Evolutionary conservation across 495 filamentous ascomycete genomes (phyloP).

Genomic region (Saxophila tyrrhenica): DNA sequence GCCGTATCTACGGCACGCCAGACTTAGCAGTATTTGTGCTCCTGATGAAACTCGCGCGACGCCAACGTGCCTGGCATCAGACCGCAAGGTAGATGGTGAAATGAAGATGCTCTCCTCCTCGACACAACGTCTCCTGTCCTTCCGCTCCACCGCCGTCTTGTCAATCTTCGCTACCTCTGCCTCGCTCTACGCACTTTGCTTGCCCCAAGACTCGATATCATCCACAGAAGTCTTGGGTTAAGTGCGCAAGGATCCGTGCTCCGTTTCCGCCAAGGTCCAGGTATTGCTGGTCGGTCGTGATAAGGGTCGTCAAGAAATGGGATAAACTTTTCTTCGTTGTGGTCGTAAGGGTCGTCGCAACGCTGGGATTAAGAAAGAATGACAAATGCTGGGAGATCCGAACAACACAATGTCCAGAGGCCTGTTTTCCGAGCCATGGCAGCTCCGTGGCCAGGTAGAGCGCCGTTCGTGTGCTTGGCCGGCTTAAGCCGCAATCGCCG

Average conservation of each 20-base stretch:
- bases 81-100: not conserved
- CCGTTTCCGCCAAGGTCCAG: slow-evolving; percentile 13
- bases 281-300: slow-evolving; percentile 18
- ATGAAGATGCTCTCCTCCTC: not conserved
- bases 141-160: not conserved
- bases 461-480: not conserved
- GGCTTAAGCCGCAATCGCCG: slow-evolving; percentile 42
- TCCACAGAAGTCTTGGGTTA: slow-evolving; percentile 12
- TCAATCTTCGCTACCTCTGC: slow-evolving; percentile 1
- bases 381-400: not conserved
- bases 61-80: not conserved
- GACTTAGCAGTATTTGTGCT: not conserved
- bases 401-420: not conserved
- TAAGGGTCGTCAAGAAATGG: slow-evolving; percentile 9
- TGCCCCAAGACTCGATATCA: not conserved
- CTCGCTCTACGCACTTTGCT: not conserved
- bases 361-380: not conserved
- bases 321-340: not conserved
- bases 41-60: not conserved
- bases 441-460: not conserved
- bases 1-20: not conserved
- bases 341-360: slow-evolving; percentile 5
- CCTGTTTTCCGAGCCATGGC: not conserved
- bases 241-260: not conserved
- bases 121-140: not conserved